Evolutionary conservation across 176 grass and related monocot species (phyloP), one percentile per base, ranked within the genome.

Genomic region (Puya raimondii): DNA sequence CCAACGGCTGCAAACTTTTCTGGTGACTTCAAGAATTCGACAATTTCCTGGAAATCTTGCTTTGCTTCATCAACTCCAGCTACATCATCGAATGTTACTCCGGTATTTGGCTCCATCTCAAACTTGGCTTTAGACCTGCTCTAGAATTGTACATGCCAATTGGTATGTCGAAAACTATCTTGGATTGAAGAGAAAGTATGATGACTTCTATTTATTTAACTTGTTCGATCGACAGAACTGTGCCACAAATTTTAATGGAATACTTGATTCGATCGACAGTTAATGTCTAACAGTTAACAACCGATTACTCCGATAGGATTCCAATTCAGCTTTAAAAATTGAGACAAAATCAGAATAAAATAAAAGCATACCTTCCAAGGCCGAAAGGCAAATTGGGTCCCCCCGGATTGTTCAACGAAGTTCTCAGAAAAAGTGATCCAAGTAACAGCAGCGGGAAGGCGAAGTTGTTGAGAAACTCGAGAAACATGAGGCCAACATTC

Each of bases 11-110:
- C 77, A 77, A 88, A 91, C 73, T 96, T 96, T 56, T 82, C 77
- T 9, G 80, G 88, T 1, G 26, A 86, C 49, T 67, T 84, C 0
- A 96, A 9, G 78, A 96, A 96, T 74, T 96, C 80, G 12, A 91
- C 88, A 51, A 96, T 91, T 81, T 96, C 88, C 80, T 86, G 84
- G 80, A 96, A 96, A 54, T 91, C 88, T 77, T 91, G 80, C 80
- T 91, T 88, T 2, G 83, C 91, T 80, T 91, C 91, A 68, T 96
- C 88, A 16, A 96, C 77, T 47, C 88, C 88, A 8, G 85, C 91
- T 4, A 96, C 64, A 51, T 96, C 88, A 53, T 88, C 88, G 16
- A 91, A 96, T 14, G 91, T 96, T 78, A 91, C 75, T 23, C 85
- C 88, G 1, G 91, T 96, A 78, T 88, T 86, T 75, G 91, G 88